Base-by-base conservation (phyloP, 768 basidiomycete genomes). In the Guyanaporus albipodus region DNA sequence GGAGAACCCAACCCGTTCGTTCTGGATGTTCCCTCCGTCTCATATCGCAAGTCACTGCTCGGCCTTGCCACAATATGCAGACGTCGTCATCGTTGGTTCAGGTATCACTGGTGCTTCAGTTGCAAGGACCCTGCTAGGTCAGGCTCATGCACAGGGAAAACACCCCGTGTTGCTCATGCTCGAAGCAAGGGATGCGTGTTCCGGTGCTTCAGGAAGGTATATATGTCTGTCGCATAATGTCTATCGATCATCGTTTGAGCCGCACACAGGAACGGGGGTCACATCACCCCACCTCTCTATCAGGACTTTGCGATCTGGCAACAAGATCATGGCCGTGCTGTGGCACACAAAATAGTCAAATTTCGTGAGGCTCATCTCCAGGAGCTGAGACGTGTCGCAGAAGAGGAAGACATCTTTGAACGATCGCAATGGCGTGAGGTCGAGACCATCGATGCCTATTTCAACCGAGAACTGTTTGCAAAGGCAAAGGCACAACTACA, bases 161-260 rank as follows among this genome's bases (percentile, higher is more conserved):
- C 46, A 52, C 7, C 48, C 78, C 12, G 66, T 69, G 29, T 62
- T 93, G 2, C 77, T 89, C 18, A 82, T 91, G 71, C 73, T 95
- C 18, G 91, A 95, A 55, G 91, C 91, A 4, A 68, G 91, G 44
- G 85, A 87, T 10, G 73, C 73, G 0, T 88, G 86, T 56, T 85
- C 83, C 0, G 86, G 86, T 1, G 86, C 86, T 7, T 86, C 85
- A 0, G 86, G 78, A 29, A 73, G 85, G 83, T 81, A 47, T n/a
- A 71, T 66, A 11, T n/a, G 12, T n/a, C 12, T n/a, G 29, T n/a
- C n/a, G 10, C 9, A 9, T 7, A 10, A n/a, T n/a, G n/a, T n/a
- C 18, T 14, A 7, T 23, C 10, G 21, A 7, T 8, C 10, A 18
- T 21, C 12, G 27, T 17, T n/a, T 32, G 7, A 12, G 19, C 15